Percentiles rank a stretch among this genome's conserved stretches.
Conservation (phyloP, 805 yeast species). For the Kodamaea laetipori region DNA sequence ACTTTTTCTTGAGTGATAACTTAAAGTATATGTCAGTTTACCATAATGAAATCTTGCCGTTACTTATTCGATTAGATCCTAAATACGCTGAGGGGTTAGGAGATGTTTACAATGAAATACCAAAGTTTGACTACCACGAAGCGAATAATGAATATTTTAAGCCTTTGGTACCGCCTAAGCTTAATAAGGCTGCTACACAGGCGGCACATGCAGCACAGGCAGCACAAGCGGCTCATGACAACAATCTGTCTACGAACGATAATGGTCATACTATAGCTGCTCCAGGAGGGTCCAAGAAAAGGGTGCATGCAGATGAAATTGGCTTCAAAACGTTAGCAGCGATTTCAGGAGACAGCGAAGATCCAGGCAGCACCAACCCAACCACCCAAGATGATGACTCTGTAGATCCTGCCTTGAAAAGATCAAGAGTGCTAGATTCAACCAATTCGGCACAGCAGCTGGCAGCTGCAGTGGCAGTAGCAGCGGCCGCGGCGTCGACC, state of each 20-base stretch:
- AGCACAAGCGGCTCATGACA: constrained; percentile 8
- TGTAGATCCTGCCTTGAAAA: constrained; percentile 33
- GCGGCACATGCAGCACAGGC: constrained; percentile 12
- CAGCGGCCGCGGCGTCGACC: constrained; percentile 12
- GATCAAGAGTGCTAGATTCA: constrained; percentile 19
- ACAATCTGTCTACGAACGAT: constrained; percentile 4
- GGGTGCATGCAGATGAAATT: constrained; percentile 14
- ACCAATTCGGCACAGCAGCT: constrained; percentile 11
- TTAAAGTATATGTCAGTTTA: constrained; percentile 38
- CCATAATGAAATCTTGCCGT: constrained; percentile 39
- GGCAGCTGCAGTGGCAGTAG: constrained; percentile 11
- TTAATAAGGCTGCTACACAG: constrained; percentile 14
- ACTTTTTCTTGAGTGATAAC: constrained; percentile 38
- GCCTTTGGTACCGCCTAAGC: constrained; percentile 25
- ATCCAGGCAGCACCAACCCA: constrained; percentile 11
- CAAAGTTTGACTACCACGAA: constrained; percentile 36
- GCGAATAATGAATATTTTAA: constrained; percentile 27
- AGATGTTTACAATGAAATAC: constrained; percentile 32
- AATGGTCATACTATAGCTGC: constrained; percentile 1
- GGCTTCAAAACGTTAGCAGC: constrained; percentile 14
- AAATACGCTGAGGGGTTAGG: constrained; percentile 33
- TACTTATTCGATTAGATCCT: constrained; percentile 30
- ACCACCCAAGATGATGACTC: constrained; percentile 24
- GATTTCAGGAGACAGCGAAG: constrained; percentile 13
- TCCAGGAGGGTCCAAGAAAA: constrained; percentile 13